Base-by-base conservation (phyloP, 352 stramenopile species). In the Phytophthora cactorum region DNA sequence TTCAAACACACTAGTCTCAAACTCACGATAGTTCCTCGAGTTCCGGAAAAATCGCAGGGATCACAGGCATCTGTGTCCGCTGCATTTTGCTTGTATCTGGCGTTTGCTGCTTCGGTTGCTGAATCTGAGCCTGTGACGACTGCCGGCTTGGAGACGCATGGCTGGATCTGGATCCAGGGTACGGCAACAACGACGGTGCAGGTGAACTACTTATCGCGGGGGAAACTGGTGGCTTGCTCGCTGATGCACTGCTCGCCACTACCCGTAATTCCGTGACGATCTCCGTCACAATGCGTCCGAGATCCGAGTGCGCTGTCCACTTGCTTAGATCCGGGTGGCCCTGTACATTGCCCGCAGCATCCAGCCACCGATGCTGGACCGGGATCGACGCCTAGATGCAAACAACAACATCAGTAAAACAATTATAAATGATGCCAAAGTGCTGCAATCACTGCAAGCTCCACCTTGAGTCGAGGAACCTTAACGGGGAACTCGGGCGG, bases 231-330 rank as follows among this genome's bases (percentile, higher is more conserved):
- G 66, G 72, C 6, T 72, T 75, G 9, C 47, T 79, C 11, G 56
- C 43, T 31, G 62, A 45, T 11, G 36, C 52, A 50, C 15, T 74
- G 14, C 17, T 71, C 1, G 61, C 65, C 27, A 64, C 63, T 25
- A 44, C 52, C 1, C 77, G 78, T 11, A 94, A 63, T 49, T 94
- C 86, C 4, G 69, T 79, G 8, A 80, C 82, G 34, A 92, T 91
- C 68, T 94, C 86, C 25, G 75, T 78, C 5, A 93, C 83, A 77
- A 79, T 95, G n/a, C 88, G 79, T 9, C 88, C 88, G 34, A 95
- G 67, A 60, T 95, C 88, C 58, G 88, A 93, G 73, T 95, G 88
- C 15, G 82, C 85, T 2, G 85, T 92, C 88, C 88, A 95, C 52
- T 88, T 84, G 63, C 81, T 91, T 17, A 95, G 56, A 55, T 95